These are phyloP conservation scores for Penicillium canescens DNA, from an alignment of 495 filamentous ascomycete genomes.

Conservation along the genomic window DNA sequence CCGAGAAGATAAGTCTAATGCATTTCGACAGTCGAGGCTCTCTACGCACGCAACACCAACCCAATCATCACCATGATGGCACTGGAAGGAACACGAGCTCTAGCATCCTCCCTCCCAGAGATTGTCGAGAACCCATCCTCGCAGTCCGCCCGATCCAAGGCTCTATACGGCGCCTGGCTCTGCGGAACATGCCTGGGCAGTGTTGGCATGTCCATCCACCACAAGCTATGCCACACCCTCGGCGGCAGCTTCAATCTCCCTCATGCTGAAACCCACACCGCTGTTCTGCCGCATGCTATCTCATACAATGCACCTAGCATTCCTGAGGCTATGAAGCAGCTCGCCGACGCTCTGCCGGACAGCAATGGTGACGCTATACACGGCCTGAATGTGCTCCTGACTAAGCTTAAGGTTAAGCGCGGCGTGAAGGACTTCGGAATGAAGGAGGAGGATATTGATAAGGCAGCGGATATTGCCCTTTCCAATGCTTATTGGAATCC, in stretches of 20 bases:
- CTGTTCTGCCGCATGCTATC: slow-evolving; percentile 65
- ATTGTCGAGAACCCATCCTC: slow-evolving; percentile 52
- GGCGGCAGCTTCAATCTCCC: slow-evolving; percentile 70
- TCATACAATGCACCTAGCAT: slow-evolving; percentile 67
- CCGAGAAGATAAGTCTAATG: slow-evolving; percentile 1
- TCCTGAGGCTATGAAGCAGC: slow-evolving; percentile 56
- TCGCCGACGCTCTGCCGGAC: slow-evolving; percentile 58
- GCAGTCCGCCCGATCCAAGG: slow-evolving; percentile 52
- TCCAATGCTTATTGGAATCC: slow-evolving; percentile 68
- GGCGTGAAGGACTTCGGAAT: slow-evolving; percentile 61
- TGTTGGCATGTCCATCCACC: slow-evolving; percentile 70
- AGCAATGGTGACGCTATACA: slow-evolving; percentile 60
- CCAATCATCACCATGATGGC: slow-evolving; percentile 60
- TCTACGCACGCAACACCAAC: slow-evolving; percentile 65
- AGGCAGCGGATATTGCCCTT: slow-evolving; percentile 64
- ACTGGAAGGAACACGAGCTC: slow-evolving; percentile 53
- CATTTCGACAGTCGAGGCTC: slow-evolving; percentile 53
- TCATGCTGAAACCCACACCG: slow-evolving; percentile 70
- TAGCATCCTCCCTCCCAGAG: slow-evolving; percentile 56
- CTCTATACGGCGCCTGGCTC: slow-evolving; percentile 68
- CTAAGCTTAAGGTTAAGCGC: slow-evolving; percentile 57
- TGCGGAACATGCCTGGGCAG: slow-evolving; percentile 63
- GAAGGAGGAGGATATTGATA: slow-evolving; percentile 67
- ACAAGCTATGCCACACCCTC: slow-evolving; percentile 70
- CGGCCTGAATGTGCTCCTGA: slow-evolving; percentile 61